Conservation (phyloP, 2,329 filamentous ascomycete genomes). For the Trichoderma hamatum region DNA sequence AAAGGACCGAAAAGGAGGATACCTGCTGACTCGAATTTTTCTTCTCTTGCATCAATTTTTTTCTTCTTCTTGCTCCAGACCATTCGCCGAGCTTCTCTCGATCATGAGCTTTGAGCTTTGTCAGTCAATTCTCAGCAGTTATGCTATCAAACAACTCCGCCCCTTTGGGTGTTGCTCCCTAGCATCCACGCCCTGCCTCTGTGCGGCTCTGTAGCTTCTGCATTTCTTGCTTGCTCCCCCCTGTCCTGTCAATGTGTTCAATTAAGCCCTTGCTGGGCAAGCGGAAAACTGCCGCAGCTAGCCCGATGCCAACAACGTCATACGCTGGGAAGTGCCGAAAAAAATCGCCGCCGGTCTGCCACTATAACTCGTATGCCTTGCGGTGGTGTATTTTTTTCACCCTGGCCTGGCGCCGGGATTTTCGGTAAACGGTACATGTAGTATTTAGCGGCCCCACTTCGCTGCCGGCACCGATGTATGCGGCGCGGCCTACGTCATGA, state of each 20-base stretch:
- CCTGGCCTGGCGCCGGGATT: too few species aligned
- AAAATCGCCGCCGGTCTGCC: neutral
- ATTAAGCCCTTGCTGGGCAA: neutral
- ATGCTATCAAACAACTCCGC: neutral
- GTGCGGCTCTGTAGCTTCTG: neutral
- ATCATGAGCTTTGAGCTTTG: neutral
- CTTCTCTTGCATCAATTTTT: neutral
- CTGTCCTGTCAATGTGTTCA: neutral
- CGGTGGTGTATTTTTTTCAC: neutral
- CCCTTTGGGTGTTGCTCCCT: neutral
- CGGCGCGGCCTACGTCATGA: conserved; percentile 20
- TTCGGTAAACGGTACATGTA: conserved; percentile 18
- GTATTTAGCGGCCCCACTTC: conserved; percentile 20
- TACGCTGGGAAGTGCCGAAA: conserved; percentile 17
- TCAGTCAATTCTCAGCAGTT: neutral
- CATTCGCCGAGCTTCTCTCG: neutral
- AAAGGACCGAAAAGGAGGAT: conserved; percentile 24
- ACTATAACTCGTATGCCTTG: neutral
- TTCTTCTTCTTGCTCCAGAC: neutral
- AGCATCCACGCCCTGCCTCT: neutral
- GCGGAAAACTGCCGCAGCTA: neutral
- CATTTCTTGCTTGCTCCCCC: neutral
- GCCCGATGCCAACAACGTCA: conserved; percentile 7
- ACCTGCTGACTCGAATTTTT: conserved; percentile 22
- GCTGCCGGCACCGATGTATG: conserved; percentile 10